Conservation (phyloP, 495 filamentous ascomycete genomes). For the Sabuloglossum arenarium region DNA sequence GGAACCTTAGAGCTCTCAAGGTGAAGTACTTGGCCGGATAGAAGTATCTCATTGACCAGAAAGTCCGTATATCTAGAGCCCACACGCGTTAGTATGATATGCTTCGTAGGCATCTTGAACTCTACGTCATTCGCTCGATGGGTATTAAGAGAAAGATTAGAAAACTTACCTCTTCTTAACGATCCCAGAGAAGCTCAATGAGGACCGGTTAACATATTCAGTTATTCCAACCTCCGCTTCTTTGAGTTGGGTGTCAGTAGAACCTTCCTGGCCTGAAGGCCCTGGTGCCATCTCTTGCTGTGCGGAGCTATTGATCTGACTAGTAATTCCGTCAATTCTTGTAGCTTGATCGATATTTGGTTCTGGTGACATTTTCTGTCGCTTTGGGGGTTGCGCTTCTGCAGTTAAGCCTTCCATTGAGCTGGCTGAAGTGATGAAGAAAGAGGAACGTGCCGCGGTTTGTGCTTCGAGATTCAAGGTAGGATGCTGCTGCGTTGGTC, state of each 20-base stretch:
- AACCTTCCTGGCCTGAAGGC: neutral
- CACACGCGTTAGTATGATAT: neutral
- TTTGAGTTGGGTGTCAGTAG: neutral
- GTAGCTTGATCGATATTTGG: neutral
- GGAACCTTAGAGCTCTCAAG: slow-evolving; percentile 27
- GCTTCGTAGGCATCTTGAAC: neutral
- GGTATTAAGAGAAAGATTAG: neutral
- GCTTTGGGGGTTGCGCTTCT: neutral
- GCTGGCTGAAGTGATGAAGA: neutral
- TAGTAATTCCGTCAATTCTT: neutral
- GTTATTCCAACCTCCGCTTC: slow-evolving; percentile 35
- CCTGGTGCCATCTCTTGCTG: neutral
- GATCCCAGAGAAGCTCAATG: slow-evolving; percentile 30
- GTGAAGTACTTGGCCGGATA: slow-evolving; percentile 60
- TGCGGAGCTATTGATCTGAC: neutral
- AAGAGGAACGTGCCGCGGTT: neutral
- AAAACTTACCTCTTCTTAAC: slow-evolving; percentile 34
- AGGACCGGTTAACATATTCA: slow-evolving; percentile 27
- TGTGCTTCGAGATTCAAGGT: too few species aligned
- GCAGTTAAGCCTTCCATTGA: neutral
- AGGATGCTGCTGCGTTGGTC: too few species aligned
- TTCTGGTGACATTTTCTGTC: neutral
- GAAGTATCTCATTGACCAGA: slow-evolving; percentile 76
- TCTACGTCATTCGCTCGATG: neutral
- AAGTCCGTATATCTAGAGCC: slow-evolving; percentile 73